phyloP scores from a whole-genome alignment of 2,329 filamentous ascomycete genomes.

The Proliferodiscus dingleyae region DNA sequence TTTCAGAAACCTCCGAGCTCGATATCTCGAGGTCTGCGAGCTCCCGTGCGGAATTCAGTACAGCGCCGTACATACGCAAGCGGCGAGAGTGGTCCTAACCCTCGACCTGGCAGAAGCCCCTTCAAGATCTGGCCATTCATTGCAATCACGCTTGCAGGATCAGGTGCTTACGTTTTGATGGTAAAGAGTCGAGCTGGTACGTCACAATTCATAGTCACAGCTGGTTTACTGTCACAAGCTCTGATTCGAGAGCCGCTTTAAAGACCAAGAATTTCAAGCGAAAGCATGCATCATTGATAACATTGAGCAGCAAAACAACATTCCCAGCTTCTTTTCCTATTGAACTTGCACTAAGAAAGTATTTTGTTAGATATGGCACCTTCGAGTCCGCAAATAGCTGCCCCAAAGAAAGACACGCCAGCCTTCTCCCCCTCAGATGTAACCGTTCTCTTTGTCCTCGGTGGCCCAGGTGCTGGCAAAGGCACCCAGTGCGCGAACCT shows the following conservation, averaged over 20 bases:
- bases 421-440: slow-evolving; percentile 72
- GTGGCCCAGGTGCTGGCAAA: slow-evolving; percentile 92
- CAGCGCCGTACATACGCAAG: slow-evolving; percentile 25
- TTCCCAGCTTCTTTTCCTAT: not conserved
- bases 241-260: slow-evolving; percentile 28
- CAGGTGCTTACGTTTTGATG: slow-evolving; percentile 45
- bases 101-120: slow-evolving; percentile 28
- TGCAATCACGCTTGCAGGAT: slow-evolving; percentile 41
- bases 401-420: slow-evolving; percentile 52
- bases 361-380: slow-evolving; percentile 36
- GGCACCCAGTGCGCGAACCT: slow-evolving; percentile 92
- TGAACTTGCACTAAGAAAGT: slow-evolving; percentile 10
- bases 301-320: not conserved
- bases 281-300: not conserved
- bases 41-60: slow-evolving; percentile 11
- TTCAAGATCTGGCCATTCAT: slow-evolving; percentile 36
- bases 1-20: slow-evolving; percentile 17
- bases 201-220: slow-evolving; percentile 4
- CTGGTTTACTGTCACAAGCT: not conserved
- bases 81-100: slow-evolving; percentile 27
- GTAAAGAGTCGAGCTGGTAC: slow-evolving; percentile 42
- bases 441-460: slow-evolving; percentile 94
- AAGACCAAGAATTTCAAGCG: slow-evolving; percentile 6
- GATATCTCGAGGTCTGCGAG: slow-evolving; percentile 16
- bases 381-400: slow-evolving; percentile 33